Evolutionary conservation across 2,329 filamentous ascomycete genomes (phyloP), one percentile per base, ranked within the genome.

Genomic region (Fusarium sambucinum): DNA sequence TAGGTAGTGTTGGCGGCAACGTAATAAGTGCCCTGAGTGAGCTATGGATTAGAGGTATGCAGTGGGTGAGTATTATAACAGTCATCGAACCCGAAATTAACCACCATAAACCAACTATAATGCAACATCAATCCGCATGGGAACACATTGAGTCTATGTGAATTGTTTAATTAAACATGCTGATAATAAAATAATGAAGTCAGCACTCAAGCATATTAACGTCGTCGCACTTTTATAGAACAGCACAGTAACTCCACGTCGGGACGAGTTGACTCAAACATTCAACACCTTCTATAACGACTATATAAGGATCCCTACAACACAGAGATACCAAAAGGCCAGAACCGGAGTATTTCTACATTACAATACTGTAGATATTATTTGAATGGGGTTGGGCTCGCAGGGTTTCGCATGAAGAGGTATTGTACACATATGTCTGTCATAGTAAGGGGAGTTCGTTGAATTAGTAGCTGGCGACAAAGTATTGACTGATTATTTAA

Each of bases 401-500:
- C n/a, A 51, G 23, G 14, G 30, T n/a, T 16, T 59, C 35, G 33
- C 44, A 19, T 8, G n/a, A 40, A 5, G 9, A 40, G 21, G 25
- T 55, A 32, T 32, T 46, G 54, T 51, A 51, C 54, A 60, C 16
- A 38, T 23, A 12, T 30, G n/a, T 40, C 23, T 37, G 19, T 17
- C 17, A 13, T 38, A 55, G 27, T 50, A 68, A 70, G 63, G 51
- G 45, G 59, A 50, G 55, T 58, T 70, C 8, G 44, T 59, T 48
- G 11, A 16, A 16, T n/a, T n/a, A n/a, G n/a, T 59, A 21, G 32
- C 53, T 53, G 27, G 17, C 37, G 27, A 35, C n/a, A 25, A 21
- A 55, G 16, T 1, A 40, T 37, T 14, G 3, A 40, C 21, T 23
- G 10, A 21, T 66, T 52, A 73, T 16, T 86, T 85, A 59, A 90